Evolutionary conservation across 192 early-diverging fungal species (phyloP).

Genomic region (Funneliformis mosseae): DNA sequence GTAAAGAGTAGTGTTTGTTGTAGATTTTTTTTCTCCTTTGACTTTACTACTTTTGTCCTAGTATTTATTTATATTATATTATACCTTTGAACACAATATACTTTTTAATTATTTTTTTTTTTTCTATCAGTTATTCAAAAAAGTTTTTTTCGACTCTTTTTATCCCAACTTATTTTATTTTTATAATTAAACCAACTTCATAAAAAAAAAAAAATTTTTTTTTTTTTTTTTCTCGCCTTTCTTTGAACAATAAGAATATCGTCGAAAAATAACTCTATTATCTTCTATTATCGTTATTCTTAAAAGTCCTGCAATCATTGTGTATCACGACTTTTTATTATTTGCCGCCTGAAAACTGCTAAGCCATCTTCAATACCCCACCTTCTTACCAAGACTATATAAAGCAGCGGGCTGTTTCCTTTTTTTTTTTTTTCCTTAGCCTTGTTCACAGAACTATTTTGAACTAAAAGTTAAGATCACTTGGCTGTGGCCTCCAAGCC

Average conservation of each 20-base stretch:
- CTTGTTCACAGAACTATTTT: background rate
- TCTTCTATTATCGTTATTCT: background rate
- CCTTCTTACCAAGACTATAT: background rate
- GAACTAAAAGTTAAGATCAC: background rate
- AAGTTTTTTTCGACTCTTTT: background rate
- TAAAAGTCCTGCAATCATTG: constrained; percentile 12
- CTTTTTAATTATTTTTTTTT: too few species aligned
- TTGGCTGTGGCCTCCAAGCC: constrained; percentile 21
- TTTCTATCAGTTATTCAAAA: too few species aligned
- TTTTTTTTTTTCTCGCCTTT: too few species aligned
- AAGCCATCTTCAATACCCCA: background rate
- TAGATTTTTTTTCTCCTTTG: background rate
- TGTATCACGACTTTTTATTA: constrained; percentile 7
- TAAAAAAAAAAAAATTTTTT: background rate
- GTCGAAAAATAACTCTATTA: background rate
- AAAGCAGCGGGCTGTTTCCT: background rate
- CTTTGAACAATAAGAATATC: background rate
- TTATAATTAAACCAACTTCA: background rate
- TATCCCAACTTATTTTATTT: background rate
- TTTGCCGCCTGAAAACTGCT: constrained; percentile 6
- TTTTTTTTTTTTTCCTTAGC: background rate
- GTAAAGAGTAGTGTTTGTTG: background rate
- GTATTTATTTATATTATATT: background rate
- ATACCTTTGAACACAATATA: background rate
- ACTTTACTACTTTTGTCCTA: background rate